Conservation (phyloP, 805 yeast species). For the Scheffersomyces amazonensis region DNA sequence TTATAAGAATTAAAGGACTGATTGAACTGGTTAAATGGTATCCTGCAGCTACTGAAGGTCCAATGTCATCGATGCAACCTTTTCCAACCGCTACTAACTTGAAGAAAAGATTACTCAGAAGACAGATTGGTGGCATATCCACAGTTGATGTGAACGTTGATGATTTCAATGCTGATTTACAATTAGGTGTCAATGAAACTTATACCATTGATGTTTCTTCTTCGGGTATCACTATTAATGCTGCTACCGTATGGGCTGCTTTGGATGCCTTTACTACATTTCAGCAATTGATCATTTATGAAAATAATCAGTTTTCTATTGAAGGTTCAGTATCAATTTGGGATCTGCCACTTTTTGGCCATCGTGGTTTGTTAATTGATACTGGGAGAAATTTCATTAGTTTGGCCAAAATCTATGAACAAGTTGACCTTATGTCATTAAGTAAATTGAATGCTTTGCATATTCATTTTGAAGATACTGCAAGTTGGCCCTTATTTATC, state of each 20-base stretch:
- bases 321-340: constrained; percentile 30
- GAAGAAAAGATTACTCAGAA: not conserved
- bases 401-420: constrained; percentile 22
- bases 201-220: constrained; percentile 19
- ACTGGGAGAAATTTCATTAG: constrained; percentile 34
- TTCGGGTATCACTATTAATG: constrained; percentile 17
- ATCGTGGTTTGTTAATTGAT: constrained; percentile 40
- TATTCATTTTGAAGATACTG: constrained; percentile 39
- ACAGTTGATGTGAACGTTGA: constrained; percentile 9
- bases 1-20: constrained; percentile 5
- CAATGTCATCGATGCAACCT: constrained; percentile 6
- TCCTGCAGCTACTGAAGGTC: constrained; percentile 29
- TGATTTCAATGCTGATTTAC: constrained; percentile 23
- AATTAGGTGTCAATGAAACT: constrained; percentile 35
- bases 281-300: constrained; percentile 35
- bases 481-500: constrained; percentile 39
- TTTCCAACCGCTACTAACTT: not conserved
- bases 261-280: constrained; percentile 38
- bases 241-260: constrained; percentile 41
- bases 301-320: constrained; percentile 18
- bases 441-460: constrained; percentile 38
- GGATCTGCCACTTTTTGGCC: constrained; percentile 34
- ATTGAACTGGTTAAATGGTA: constrained; percentile 26
- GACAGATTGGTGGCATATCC: not conserved
- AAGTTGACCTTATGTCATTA: constrained; percentile 36